Evolutionary conservation across 805 yeast species (phyloP).

Genomic region (Wickerhamomyces chambardii): DNA sequence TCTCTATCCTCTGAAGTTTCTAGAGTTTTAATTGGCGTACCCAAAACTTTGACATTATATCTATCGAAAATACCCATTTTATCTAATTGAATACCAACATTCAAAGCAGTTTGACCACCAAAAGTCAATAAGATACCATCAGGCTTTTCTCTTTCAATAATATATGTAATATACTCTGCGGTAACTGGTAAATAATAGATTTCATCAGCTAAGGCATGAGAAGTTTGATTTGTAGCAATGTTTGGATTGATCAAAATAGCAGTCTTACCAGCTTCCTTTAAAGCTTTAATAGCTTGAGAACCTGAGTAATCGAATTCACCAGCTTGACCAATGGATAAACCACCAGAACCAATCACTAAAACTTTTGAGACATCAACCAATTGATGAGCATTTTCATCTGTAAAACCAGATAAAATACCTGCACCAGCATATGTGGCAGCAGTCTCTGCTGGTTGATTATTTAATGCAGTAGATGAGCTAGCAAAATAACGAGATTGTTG

Average conservation of each 20-base stretch:
- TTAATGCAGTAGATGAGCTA: slow-evolving; percentile 4
- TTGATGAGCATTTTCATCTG: slow-evolving; percentile 50
- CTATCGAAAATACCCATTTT: slow-evolving; percentile 91
- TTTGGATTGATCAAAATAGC: slow-evolving; percentile 90
- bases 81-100: slow-evolving; percentile 91
- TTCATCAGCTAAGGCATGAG: slow-evolving; percentile 92
- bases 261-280: slow-evolving; percentile 80
- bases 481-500: slow-evolving; percentile 10
- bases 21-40: slow-evolving; percentile 94
- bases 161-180: slow-evolving; percentile 90
- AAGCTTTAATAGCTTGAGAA: slow-evolving; percentile 94
- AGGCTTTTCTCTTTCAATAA: slow-evolving; percentile 93
- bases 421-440: slow-evolving; percentile 49
- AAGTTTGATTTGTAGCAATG: slow-evolving; percentile 95
- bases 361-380: slow-evolving; percentile 84
- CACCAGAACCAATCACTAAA: slow-evolving; percentile 94
- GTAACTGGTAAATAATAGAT: slow-evolving; percentile 95
- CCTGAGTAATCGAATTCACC: slow-evolving; percentile 98
- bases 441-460: slow-evolving; percentile 4
- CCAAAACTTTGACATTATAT: slow-evolving; percentile 88
- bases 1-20: slow-evolving; percentile 98
- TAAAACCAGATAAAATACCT: slow-evolving; percentile 45
- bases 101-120: slow-evolving; percentile 98
- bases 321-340: slow-evolving; percentile 95
- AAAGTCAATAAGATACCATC: slow-evolving; percentile 94